These are phyloP conservation scores for Pisolithus marmoratus DNA, from an alignment of 768 basidiomycete species.

Conservation along the genomic window DNA sequence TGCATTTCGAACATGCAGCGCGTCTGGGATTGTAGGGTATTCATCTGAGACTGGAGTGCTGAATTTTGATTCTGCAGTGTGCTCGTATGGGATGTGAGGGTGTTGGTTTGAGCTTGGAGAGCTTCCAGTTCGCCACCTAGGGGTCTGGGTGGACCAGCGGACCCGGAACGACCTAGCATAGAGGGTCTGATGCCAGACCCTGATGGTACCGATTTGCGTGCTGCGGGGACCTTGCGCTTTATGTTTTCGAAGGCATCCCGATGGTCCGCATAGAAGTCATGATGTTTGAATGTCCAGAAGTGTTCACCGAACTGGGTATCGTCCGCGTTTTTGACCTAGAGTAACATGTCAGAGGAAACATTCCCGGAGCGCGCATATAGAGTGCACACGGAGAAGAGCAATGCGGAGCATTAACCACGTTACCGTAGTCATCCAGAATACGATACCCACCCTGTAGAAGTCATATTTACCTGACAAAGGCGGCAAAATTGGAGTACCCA, in stretches of 20 bases:
- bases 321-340: slow-evolving; percentile 75
- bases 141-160: slow-evolving; percentile 24
- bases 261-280: slow-evolving; percentile 47
- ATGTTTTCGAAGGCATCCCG: slow-evolving; percentile 58
- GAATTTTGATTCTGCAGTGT: slow-evolving; percentile 26
- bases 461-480: slow-evolving; percentile 92
- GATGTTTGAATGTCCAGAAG: slow-evolving; percentile 49
- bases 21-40: slow-evolving; percentile 22
- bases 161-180: slow-evolving; percentile 18
- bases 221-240: slow-evolving; percentile 50
- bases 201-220: slow-evolving; percentile 26
- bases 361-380: not conserved
- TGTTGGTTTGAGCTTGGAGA: slow-evolving; percentile 23
- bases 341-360: not conserved
- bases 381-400: too few relatives aligned
- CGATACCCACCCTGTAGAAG: slow-evolving; percentile 72
- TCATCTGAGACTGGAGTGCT: slow-evolving; percentile 22
- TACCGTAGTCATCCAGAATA: not conserved
- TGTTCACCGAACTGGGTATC: slow-evolving; percentile 67
- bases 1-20: slow-evolving; percentile 31
- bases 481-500: slow-evolving; percentile 93
- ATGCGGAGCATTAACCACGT: not conserved
- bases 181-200: slow-evolving; percentile 19
- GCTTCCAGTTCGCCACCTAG: slow-evolving; percentile 21
- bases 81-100: slow-evolving; percentile 25